Evolutionary conservation across 441 rosid species (phyloP).

Genomic region (Breynia disticha): DNA sequence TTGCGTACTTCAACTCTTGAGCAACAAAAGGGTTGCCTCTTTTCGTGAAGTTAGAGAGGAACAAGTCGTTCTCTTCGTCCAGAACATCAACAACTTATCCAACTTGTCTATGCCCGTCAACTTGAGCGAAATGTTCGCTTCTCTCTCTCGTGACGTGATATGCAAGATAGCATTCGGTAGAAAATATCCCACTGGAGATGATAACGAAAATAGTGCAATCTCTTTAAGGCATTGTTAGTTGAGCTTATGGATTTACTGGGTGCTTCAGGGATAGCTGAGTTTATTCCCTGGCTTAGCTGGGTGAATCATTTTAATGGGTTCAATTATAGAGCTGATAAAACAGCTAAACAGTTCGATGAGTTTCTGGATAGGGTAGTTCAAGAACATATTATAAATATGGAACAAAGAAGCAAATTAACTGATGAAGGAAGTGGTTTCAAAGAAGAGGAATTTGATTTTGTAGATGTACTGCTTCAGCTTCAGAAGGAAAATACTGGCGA

Average conservation of each 20-base stretch:
- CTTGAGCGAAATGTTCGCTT: conserved; percentile 1
- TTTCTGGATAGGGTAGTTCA: conserved; percentile 34
- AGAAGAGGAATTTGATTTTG: conserved; percentile 18
- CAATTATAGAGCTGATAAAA: conserved; percentile 10
- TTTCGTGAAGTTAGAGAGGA: too few relatives aligned
- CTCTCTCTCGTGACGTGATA: conserved; percentile 1
- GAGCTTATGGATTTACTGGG: conserved; percentile 15
- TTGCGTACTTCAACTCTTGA: conserved; percentile 30
- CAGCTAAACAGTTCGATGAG: conserved; percentile 29
- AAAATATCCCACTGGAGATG: conserved; percentile 19
- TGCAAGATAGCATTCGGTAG: conserved; percentile 17
- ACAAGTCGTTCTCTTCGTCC: conserved; percentile 14
- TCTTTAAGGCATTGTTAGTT: conserved; percentile 8
- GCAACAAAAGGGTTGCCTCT: conserved; percentile 22
- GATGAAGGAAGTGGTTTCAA: too few relatives aligned
- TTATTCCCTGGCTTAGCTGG: conserved; percentile 24
- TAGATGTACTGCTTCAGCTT: conserved; percentile 27
- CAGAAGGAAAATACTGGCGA: conserved; percentile 19
- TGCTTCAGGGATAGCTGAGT: conserved; percentile 9
- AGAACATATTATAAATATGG: conserved; percentile 19
- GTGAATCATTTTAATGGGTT: conserved; percentile 10
- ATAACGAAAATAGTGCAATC: conserved; percentile 11
- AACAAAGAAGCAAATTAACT: too few relatives aligned
- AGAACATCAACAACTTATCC: conserved; percentile 2
- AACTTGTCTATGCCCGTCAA: conserved; percentile 4